Evolutionary conservation across 371 early-diverging fungal species (phyloP).

Genomic region (Mucor ambiguus): DNA sequence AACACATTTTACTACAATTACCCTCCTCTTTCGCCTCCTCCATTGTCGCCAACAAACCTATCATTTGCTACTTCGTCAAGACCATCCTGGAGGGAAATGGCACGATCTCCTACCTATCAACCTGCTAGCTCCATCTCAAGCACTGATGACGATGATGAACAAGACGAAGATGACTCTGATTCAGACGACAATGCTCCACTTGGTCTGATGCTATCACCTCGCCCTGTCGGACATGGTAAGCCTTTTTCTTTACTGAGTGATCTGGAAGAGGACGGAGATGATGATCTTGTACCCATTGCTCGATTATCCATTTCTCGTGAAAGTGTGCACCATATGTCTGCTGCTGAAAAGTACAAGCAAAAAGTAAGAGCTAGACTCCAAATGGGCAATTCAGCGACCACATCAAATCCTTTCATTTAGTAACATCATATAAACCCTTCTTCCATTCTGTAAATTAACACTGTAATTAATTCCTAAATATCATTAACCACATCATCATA

Average conservation of each 20-base stretch:
- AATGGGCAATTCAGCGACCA: neutral
- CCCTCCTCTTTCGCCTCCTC: slow-evolving; percentile 14
- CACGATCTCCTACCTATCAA: slow-evolving; percentile 10
- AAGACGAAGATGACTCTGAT: neutral
- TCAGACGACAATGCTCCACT: slow-evolving; percentile 26
- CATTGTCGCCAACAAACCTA: slow-evolving; percentile 19
- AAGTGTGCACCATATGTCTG: slow-evolving; percentile 21
- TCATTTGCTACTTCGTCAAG: neutral
- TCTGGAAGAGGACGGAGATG: slow-evolving; percentile 36
- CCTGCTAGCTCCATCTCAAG: slow-evolving; percentile 22
- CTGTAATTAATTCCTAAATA: neutral
- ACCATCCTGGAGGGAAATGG: slow-evolving; percentile 9
- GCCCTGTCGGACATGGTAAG: neutral
- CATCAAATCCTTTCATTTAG: neutral
- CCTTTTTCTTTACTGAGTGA: slow-evolving; percentile 20
- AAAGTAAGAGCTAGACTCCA: slow-evolving; percentile 32
- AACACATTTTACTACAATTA: neutral
- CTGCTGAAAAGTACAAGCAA: slow-evolving; percentile 46
- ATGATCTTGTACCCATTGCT: slow-evolving; percentile 40
- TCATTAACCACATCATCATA: neutral
- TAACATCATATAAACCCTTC: neutral
- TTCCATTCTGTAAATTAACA: neutral
- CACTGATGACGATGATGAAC: slow-evolving; percentile 19
- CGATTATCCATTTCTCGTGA: slow-evolving; percentile 10
- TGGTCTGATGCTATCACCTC: slow-evolving; percentile 2